Evolutionary conservation across 2,329 filamentous ascomycete species (phyloP), one percentile per base, ranked within the genome.

Genomic region (Fragosphaeria purpurea): DNA sequence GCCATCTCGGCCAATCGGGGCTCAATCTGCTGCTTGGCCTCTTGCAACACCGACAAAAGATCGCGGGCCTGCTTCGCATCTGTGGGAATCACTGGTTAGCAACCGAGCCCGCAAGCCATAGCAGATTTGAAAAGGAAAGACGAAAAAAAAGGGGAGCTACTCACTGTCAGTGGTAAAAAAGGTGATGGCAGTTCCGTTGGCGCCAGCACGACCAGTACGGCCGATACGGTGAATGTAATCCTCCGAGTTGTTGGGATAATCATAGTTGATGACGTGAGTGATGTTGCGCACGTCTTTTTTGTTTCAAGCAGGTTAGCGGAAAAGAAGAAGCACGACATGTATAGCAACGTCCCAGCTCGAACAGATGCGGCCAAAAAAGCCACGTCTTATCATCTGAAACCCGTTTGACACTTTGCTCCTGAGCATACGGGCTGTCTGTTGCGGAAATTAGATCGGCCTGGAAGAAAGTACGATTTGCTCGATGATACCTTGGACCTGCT

Each of bases 241-340:
- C 75, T 98, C 93, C 64, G 93, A 82, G 73, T 97, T 97, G 78
- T 97, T 97, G 70, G 91, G 91, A 73, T 97, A 97, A 71, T 97
- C 93, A 87, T 97, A 96, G 83, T 97, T 97, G 75, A 98, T 81
- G 74, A 98, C 93, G 76, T 98, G 93, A 74, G 93, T 97, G 77
- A 98, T 98, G 80, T 98, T 95, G 41, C 90, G 91, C 77, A 98
- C 93, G 86, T 98, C 93, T 97, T 96, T 67, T 65, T 9, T 43
- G 57, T 73, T 65, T 75, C 69, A 74, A 68, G 78, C 70, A 80
- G 78, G 86, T 95, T 94, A 95, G 88, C 75, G 79, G 75, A 71
- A 73, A 48, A 44, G 74, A 76, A 69, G 70, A 33, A 32, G 46
- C 33, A 64, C 67, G 44, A 67, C 63, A 61, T 64, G 68, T 71